Evolutionary conservation across 2,329 filamentous ascomycete species (phyloP), one percentile per base, ranked within the genome.

Genomic region (Penicillium sp.): DNA sequence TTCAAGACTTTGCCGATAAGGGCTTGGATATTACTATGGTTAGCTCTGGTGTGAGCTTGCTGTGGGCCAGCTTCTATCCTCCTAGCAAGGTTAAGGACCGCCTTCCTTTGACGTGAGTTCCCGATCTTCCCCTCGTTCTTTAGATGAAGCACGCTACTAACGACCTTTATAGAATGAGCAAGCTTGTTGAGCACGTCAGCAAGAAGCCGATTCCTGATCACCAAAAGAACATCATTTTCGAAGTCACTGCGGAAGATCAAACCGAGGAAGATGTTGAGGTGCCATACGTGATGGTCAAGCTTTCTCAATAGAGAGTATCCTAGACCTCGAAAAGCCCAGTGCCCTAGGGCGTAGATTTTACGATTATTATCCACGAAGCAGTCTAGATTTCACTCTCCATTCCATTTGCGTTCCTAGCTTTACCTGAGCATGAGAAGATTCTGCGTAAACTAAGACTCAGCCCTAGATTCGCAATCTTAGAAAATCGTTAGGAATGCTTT

Each of bases 191-290:
- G 75, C 84, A 83, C 42, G 88, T 99, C 58, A 95, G 90, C 56
- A 95, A 93, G 81, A 96, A 96, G 79, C 82, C 87, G 2, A 87
- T 99, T 52, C 93, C 94, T 0, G 82, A 84, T 4, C 93, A 97
- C 70, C 90, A 96, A 77, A 94, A 89, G 80, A 93, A 96, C 66
- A 84, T 97, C 58, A 96, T 97, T 64, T 95, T 97, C 68, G 94
- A 97, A 78, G 88, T 96, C 61, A 95, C 94, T 6, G 90, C 88
- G 0, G 93, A 97, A 70, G 94, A 97, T 68, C 78, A 84, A 67
- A 86, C 85, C 3, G 93, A 89, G 58, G 90, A 97, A 75, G 94
- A 99, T 71, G 93, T 97, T 1, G 94, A 99, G 76, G 88, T 97
- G 61, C 94, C 94, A 4, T 97, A 96, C 72, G 90, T 97, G 66